A percentile compares a stretch with the other conserved stretches of the same genome.
These are phyloP conservation scores for Salvia hispanica DNA, from an alignment of 257 asterid genomes.

Conservation along the genomic window DNA sequence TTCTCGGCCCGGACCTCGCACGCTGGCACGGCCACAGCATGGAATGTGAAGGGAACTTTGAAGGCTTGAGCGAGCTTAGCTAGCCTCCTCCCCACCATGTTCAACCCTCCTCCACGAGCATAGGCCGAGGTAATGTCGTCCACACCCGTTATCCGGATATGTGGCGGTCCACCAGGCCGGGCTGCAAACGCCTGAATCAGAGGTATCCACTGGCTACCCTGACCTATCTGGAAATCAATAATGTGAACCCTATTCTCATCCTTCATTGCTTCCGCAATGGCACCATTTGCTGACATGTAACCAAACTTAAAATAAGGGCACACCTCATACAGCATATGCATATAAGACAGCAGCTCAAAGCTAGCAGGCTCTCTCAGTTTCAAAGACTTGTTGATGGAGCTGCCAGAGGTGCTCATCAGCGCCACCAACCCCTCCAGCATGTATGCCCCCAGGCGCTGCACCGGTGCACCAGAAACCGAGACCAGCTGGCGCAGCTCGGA, in stretches of 20 bases:
- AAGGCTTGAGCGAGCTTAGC: slow-evolving; percentile 63
- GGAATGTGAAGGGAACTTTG: slow-evolving; percentile 79
- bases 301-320: slow-evolving; percentile 90
- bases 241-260: slow-evolving; percentile 68
- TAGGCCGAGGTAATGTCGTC: slow-evolving; percentile 69
- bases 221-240: slow-evolving; percentile 81
- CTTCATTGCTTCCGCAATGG: slow-evolving; percentile 90
- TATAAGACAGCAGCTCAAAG: slow-evolving; percentile 67
- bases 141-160: slow-evolving; percentile 72
- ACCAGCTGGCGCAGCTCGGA: slow-evolving; percentile 73
- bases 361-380: slow-evolving; percentile 65
- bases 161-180: slow-evolving; percentile 85
- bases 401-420: slow-evolving; percentile 59
- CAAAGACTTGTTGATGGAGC: slow-evolving; percentile 58
- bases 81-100: slow-evolving; percentile 69
- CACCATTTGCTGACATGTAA: slow-evolving; percentile 91
- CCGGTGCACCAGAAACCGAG: slow-evolving; percentile 83
- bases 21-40: slow-evolving; percentile 47
- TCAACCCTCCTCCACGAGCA: slow-evolving; percentile 80
- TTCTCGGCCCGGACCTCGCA: slow-evolving; percentile 38
- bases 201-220: slow-evolving; percentile 88
- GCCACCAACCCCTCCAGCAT: slow-evolving; percentile 90
- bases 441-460: slow-evolving; percentile 88
- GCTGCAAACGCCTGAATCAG: slow-evolving; percentile 80
- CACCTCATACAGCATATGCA: slow-evolving; percentile 70